These are phyloP conservation scores for Botrytis byssoidea DNA, from an alignment of 2,329 filamentous ascomycete genomes.

Conservation along the genomic window DNA sequence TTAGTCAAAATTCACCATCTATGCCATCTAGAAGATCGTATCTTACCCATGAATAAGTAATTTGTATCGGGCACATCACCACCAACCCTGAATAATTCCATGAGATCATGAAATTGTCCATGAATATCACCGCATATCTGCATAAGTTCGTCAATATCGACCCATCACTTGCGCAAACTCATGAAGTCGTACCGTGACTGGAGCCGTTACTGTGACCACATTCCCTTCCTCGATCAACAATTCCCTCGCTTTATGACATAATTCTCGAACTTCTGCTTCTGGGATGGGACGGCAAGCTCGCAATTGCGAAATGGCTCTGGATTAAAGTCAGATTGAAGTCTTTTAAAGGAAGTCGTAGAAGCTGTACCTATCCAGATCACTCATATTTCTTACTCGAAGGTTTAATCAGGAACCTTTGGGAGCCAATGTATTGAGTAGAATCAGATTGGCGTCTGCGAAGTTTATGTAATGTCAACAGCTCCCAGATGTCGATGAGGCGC, in stretches of 20 bases:
- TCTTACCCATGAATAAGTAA: conserved; percentile 92
- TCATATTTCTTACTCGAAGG: conserved; percentile 57
- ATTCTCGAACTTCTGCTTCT: conserved; percentile 89
- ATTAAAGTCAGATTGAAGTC: conserved; percentile 19
- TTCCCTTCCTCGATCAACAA: conserved; percentile 97
- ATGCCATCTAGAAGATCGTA: background rate
- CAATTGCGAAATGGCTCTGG: conserved; percentile 88
- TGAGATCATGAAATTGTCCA: conserved; percentile 92
- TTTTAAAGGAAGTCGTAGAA: background rate
- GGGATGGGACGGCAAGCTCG: conserved; percentile 95
- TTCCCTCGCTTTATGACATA: conserved; percentile 96
- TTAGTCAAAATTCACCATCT: conserved; percentile 22
- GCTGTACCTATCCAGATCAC: conserved; percentile 83
- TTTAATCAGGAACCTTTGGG: background rate
- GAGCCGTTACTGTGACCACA: conserved; percentile 90
- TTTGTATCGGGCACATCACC: conserved; percentile 94
- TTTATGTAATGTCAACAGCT: conserved; percentile 2
- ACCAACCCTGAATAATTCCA: conserved; percentile 93
- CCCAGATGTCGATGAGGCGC: conserved; percentile 4
- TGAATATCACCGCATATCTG: conserved; percentile 96
- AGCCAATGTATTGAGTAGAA: background rate
- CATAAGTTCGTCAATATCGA: conserved; percentile 17
- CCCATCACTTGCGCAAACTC: conserved; percentile 23
- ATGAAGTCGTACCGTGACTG: conserved; percentile 68
- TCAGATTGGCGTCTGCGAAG: background rate